These are phyloP conservation scores for Myxozyma mucilagina DNA, from an alignment of 805 yeast genomes.

Conservation along the genomic window DNA sequence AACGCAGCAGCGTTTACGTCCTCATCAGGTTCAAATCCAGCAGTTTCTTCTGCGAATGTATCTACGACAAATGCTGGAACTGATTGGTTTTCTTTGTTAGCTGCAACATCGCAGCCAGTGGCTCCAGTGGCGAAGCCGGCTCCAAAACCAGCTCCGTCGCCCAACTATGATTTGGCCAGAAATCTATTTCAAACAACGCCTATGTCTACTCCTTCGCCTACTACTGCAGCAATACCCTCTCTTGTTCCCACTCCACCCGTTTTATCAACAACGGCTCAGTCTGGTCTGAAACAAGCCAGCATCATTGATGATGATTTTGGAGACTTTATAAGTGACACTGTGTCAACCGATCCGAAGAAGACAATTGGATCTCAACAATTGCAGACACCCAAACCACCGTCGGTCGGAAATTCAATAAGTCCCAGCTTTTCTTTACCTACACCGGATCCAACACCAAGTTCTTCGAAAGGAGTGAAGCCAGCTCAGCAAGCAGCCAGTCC, in stretches of 20 bases:
- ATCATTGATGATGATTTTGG: conserved; percentile 20
- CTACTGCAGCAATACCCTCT: neutral
- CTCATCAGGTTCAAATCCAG: neutral
- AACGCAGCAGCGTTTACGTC: neutral
- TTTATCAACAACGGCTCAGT: neutral
- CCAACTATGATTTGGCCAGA: conserved; percentile 4
- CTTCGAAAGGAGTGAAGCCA: too few relatives aligned
- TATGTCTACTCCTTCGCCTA: neutral
- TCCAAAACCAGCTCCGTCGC: conserved; percentile 1
- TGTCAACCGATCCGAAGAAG: neutral
- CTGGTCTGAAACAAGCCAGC: neutral
- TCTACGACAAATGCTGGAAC: neutral
- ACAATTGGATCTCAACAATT: neutral
- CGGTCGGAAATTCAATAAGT: neutral
- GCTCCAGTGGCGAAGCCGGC: neutral
- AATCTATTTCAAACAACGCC: conserved; percentile 2
- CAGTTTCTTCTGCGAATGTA: neutral
- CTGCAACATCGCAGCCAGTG: neutral
- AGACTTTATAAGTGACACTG: conserved; percentile 12
- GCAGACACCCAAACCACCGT: neutral
- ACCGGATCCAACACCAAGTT: too few relatives aligned
- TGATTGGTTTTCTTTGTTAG: conserved; percentile 17
- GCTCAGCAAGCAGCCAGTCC: too few relatives aligned
- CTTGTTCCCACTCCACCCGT: neutral
- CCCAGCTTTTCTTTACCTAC: neutral